These are phyloP conservation scores for Naganishia kalamii DNA, from an alignment of 768 basidiomycete species.

Conservation along the genomic window DNA sequence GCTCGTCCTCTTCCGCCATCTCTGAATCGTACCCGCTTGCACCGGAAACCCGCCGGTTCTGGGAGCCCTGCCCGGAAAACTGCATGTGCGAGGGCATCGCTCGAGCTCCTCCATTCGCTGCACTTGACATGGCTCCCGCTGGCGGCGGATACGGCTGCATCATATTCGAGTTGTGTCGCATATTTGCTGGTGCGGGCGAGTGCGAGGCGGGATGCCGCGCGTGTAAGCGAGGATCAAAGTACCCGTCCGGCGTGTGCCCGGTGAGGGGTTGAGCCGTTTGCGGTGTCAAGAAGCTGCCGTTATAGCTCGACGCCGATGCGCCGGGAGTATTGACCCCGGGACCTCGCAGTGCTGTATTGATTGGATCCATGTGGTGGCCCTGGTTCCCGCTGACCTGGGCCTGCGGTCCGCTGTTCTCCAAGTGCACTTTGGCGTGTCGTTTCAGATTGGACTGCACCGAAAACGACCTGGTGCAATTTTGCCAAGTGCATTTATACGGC, in stretches of 20 bases:
- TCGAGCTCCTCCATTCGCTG: background rate
- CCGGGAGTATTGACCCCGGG: background rate
- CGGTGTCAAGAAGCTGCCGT: background rate
- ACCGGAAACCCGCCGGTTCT: background rate
- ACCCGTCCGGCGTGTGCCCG: background rate
- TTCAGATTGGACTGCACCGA: slow-evolving; percentile 45
- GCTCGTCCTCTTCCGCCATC: background rate
- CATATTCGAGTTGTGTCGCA: background rate
- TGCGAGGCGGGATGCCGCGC: background rate
- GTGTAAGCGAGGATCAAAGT: background rate
- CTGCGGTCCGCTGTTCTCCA: slow-evolving; percentile 19
- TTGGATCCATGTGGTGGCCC: background rate
- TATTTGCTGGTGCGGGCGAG: background rate
- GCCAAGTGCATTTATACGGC: slow-evolving; percentile 41
- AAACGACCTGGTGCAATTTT: slow-evolving; percentile 37
- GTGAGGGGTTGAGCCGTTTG: background rate
- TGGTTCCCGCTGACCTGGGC: background rate
- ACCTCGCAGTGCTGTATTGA: background rate
- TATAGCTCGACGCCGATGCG: background rate
- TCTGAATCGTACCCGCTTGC: background rate
- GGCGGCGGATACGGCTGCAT: background rate
- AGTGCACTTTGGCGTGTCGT: slow-evolving; percentile 44
- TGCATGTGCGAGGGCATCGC: background rate
- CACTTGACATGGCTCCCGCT: background rate
- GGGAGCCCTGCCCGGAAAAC: background rate